Conservation (phyloP, 73 alveolate species). For the Paramecium pentaurelia region DNA sequence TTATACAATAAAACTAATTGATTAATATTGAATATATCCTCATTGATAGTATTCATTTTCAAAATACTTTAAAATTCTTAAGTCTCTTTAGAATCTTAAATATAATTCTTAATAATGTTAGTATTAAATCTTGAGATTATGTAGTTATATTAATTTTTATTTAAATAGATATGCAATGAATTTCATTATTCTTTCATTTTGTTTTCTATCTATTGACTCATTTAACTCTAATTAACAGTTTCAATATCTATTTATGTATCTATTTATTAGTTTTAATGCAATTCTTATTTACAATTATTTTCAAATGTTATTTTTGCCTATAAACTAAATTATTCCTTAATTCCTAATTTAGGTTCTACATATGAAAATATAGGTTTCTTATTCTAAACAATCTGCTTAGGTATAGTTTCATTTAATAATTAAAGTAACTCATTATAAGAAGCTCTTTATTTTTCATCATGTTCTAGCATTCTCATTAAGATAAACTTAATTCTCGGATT, state of each 20-base stretch:
- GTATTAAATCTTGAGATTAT: background rate
- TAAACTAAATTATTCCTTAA: background rate
- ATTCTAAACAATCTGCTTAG: background rate
- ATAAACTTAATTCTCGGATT: background rate
- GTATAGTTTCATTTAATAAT: background rate
- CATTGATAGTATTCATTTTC: background rate
- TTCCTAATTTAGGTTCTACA: background rate
- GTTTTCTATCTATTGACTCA: background rate
- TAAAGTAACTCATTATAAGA: background rate
- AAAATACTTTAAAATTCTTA: no score
- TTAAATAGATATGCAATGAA: background rate
- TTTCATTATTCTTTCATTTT: background rate
- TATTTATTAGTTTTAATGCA: background rate
- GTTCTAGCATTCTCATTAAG: background rate
- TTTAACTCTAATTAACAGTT: background rate
- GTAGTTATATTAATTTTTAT: background rate
- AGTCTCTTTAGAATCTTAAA: background rate
- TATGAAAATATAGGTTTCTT: background rate
- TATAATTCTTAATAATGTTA: no score
- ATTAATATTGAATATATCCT: background rate
- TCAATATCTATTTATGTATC: background rate
- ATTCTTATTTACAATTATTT: background rate
- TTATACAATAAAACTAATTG: background rate
- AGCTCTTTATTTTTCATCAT: constrained; percentile 11
- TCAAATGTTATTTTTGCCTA: background rate